Percentiles rank a stretch among this genome's conserved stretches.
Conservation (phyloP, 306 rosid species). For the Gynostemma pentaphyllum region DNA sequence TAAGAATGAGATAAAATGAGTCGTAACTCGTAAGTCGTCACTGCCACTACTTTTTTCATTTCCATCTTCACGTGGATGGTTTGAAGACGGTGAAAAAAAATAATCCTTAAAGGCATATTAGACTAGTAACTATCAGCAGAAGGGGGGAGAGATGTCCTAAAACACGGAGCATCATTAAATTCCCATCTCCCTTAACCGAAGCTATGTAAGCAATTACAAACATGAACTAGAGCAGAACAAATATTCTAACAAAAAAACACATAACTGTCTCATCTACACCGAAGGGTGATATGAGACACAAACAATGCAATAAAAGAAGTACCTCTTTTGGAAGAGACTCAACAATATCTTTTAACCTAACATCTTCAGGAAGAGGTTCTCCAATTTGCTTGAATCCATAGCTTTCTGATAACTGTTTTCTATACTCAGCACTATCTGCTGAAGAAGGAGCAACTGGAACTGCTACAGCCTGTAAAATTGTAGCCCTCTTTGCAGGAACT, state of each 20-base stretch:
- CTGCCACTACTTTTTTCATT: neutral
- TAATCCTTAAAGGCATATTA: neutral
- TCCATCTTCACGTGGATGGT: neutral
- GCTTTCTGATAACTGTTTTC: conserved; percentile 57
- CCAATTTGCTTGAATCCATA: conserved; percentile 80
- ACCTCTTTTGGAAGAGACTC: conserved; percentile 88
- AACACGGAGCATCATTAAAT: neutral
- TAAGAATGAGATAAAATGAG: conserved; percentile 8
- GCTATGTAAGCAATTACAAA: neutral
- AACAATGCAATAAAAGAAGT: conserved; percentile 3
- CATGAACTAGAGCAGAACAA: neutral
- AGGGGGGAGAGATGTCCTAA: neutral
- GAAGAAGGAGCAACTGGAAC: conserved; percentile 52
- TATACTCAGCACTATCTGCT: conserved; percentile 40
- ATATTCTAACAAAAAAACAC: neutral
- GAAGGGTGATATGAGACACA: neutral
- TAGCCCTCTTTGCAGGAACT: conserved; percentile 24
- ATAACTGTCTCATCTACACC: neutral
- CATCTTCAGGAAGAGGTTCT: conserved; percentile 61
- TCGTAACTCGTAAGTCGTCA: too few species aligned
- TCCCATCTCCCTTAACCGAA: neutral
- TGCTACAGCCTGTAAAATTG: conserved; percentile 54
- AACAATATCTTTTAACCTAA: conserved; percentile 56
- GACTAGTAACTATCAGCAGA: neutral
- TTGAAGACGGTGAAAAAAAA: neutral